These are phyloP conservation scores for Kondoa malvinella DNA, from an alignment of 768 basidiomycete genomes.

Conservation along the genomic window DNA sequence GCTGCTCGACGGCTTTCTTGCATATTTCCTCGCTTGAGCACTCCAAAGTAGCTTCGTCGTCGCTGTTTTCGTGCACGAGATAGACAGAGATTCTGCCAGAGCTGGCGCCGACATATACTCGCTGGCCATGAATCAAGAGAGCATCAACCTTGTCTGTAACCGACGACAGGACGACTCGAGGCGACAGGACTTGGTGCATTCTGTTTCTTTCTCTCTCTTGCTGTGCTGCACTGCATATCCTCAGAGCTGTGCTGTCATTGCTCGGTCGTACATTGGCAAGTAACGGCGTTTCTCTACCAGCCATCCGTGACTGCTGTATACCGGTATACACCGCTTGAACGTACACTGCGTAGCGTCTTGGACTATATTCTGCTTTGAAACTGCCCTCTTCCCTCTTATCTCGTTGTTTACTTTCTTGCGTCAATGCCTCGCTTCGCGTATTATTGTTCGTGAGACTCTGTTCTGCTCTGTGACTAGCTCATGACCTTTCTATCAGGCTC, in stretches of 20 bases:
- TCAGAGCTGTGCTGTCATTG: no score
- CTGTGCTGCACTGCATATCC: no score
- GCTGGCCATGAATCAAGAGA: background rate
- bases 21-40: slow-evolving; percentile 6
- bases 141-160: slow-evolving; percentile 2
- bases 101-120: background rate
- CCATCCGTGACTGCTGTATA: no score
- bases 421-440: background rate
- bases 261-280: no score
- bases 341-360: no score
- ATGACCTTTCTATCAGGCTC: background rate
- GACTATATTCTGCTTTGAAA: no score
- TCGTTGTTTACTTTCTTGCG: background rate
- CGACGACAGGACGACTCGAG: background rate
- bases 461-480: no score
- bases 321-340: no score
- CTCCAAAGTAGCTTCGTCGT: slow-evolving; percentile 8
- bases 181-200: background rate
- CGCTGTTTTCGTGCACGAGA: background rate
- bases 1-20: slow-evolving; percentile 59
- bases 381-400: background rate
- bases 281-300: no score
- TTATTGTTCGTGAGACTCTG: background rate
- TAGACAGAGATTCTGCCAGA: slow-evolving; percentile 1
- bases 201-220: no score